Evolutionary conservation across 306 rosid genomes (phyloP).

Genomic region (Trichosanthes truncata): DNA sequence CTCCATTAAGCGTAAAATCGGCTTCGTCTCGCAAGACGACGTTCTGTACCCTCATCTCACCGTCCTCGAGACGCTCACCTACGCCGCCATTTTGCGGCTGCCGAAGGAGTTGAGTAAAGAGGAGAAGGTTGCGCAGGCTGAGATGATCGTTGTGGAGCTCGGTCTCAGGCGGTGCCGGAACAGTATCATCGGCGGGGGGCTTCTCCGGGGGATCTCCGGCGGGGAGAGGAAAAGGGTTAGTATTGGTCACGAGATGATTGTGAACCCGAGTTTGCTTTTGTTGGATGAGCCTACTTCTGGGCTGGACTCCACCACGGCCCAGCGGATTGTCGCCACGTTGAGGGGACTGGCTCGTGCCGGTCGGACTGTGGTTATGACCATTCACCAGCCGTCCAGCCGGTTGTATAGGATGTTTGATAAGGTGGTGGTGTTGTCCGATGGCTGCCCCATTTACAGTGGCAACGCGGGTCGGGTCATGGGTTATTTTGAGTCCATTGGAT

Average conservation of each 20-base stretch:
- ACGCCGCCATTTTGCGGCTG: slow-evolving; percentile 67
- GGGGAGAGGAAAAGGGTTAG: slow-evolving; percentile 91
- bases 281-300: slow-evolving; percentile 98
- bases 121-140: slow-evolving; percentile 63
- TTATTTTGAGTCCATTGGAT: slow-evolving; percentile 72
- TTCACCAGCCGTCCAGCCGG: slow-evolving; percentile 92
- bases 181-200: slow-evolving; percentile 72
- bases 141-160: slow-evolving; percentile 67
- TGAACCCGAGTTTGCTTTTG: slow-evolving; percentile 78
- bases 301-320: slow-evolving; percentile 89
- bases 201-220: slow-evolving; percentile 84
- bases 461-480: slow-evolving; percentile 56
- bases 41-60: slow-evolving; percentile 84
- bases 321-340: slow-evolving; percentile 71
- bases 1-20: slow-evolving; percentile 31
- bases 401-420: slow-evolving; percentile 82
- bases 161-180: slow-evolving; percentile 90
- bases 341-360: slow-evolving; percentile 89
- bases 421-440: slow-evolving; percentile 78
- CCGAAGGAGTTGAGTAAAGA: slow-evolving; percentile 49
- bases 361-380: slow-evolving; percentile 79
- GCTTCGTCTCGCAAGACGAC: slow-evolving; percentile 94
- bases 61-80: slow-evolving; percentile 61
- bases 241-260: slow-evolving; percentile 80
- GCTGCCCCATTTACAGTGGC: slow-evolving; percentile 78